These are phyloP conservation scores for Mycena polygramma DNA, from an alignment of 768 basidiomycete species.

Conservation along the genomic window DNA sequence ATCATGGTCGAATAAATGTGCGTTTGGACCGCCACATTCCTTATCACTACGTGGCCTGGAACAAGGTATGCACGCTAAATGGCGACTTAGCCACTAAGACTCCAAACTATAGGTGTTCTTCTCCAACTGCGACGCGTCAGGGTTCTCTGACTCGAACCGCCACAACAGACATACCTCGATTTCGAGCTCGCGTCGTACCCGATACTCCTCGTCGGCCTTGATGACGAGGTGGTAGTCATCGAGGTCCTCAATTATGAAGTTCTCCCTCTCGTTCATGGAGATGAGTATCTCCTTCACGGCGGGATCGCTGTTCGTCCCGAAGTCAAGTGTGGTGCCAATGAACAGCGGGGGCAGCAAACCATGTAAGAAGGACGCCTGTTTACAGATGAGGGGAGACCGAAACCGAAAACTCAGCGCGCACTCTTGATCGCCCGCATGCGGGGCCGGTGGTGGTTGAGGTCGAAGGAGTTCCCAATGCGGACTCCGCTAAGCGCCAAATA, in stretches of 20 bases:
- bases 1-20: no score
- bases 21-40: no score
- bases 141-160: neutral
- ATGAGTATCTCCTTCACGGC: slow-evolving; percentile 92
- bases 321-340: neutral
- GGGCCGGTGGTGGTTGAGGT: neutral
- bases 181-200: slow-evolving; percentile 80
- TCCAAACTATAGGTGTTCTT: slow-evolving; percentile 90
- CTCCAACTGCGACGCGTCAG: slow-evolving; percentile 67
- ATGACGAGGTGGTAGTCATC: slow-evolving; percentile 89
- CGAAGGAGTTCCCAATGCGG: no score
- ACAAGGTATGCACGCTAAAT: no score
- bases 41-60: no score
- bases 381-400: neutral
- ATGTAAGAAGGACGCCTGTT: slow-evolving; percentile 33
- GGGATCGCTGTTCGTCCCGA: slow-evolving; percentile 70
- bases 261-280: slow-evolving; percentile 82
- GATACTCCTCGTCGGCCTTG: slow-evolving; percentile 84
- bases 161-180: slow-evolving; percentile 66
- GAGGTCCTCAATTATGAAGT: slow-evolving; percentile 89
- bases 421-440: slow-evolving; percentile 31
- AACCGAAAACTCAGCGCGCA: neutral
- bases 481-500: no score
- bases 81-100: slow-evolving; percentile 9
- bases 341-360: slow-evolving; percentile 18